Evolutionary conservation across 2,329 filamentous ascomycete genomes (phyloP), one percentile per base, ranked within the genome.

Genomic region (Dothistroma septosporum): DNA sequence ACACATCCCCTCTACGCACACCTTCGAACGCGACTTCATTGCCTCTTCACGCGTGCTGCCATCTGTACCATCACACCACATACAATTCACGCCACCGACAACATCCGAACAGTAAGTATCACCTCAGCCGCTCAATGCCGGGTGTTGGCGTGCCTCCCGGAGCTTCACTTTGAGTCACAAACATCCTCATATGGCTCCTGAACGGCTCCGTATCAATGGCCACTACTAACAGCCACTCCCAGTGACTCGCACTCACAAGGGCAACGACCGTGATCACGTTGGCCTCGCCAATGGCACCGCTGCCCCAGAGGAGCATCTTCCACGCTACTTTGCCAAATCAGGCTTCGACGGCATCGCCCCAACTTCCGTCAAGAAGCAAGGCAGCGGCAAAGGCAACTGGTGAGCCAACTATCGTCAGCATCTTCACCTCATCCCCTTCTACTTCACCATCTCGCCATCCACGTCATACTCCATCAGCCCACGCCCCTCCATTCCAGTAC

Each of bases 191-290:
- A 28, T 24, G 19, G 10, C 57, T 22, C 33, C 31, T 33, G 61
- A 50, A 41, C 47, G 24, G 21, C 47, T 49, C 24, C 47, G 24
- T 49, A n/a, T 7, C 41, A 16, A 44, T 31, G 41, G n/a, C 37
- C 22, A 24, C 47, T 58, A 35, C 61, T 65, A 32, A 63, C 63
- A 37, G 22, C 57, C 59, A 21, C 41, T 52, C 31, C 28, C 69
- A 96, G 92, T 99, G 93, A 97, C 94, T 81, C 93, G 94, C 76
- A 95, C 93, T 67, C 91, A 93, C 86, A 99, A 97, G 83, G 85
- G 83, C 82, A 96, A 92, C 80, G 91, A 96, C 78, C 92, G 92
- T 79, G 89, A 95, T 82, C 90, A 96, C 80, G 86, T 86, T 71
- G 89, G 84, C 72, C 79, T 91, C 68, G 87, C 88, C 68, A 89